phyloP scores from a whole-genome alignment of 2,329 filamentous ascomycete genomes.

The Aspergillus hiratsukae region DNA sequence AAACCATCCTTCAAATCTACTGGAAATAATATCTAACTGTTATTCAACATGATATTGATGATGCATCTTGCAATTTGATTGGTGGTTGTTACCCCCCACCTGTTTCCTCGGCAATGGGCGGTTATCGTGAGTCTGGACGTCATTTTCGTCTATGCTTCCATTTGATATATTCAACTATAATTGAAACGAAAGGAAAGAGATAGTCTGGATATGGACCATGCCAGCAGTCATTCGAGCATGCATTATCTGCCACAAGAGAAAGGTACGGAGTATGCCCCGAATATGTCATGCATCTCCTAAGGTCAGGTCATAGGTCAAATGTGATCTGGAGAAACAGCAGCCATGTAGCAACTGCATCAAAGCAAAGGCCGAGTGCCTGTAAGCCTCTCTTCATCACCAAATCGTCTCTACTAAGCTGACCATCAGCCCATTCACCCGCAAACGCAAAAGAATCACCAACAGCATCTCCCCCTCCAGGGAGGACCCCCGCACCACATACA shows the following conservation, averaged over 20 bases:
- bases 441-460: conserved; percentile 36
- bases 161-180: not conserved
- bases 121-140: not conserved
- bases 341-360: conserved; percentile 25
- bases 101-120: not conserved
- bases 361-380: conserved; percentile 22
- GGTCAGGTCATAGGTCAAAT: conserved; percentile 17
- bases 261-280: conserved; percentile 24
- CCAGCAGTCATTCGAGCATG: conserved; percentile 21
- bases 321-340: conserved; percentile 22
- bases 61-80: not conserved
- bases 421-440: conserved; percentile 22
- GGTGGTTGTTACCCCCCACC: not conserved
- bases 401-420: not conserved
- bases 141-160: not conserved
- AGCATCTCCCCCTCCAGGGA: conserved; percentile 21
- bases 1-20: no score
- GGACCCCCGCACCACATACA: conserved; percentile 23
- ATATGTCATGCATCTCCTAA: conserved; percentile 14
- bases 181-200: not conserved
- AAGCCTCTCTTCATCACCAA: conserved; percentile 1
- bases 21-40: no score
- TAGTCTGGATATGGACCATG: not conserved
- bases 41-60: no score
- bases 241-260: conserved; percentile 43